Percentiles rank a stretch among this genome's conserved stretches.
Conservation (phyloP, 2,329 filamentous ascomycete species). For the Fusarium sp. region DNA sequence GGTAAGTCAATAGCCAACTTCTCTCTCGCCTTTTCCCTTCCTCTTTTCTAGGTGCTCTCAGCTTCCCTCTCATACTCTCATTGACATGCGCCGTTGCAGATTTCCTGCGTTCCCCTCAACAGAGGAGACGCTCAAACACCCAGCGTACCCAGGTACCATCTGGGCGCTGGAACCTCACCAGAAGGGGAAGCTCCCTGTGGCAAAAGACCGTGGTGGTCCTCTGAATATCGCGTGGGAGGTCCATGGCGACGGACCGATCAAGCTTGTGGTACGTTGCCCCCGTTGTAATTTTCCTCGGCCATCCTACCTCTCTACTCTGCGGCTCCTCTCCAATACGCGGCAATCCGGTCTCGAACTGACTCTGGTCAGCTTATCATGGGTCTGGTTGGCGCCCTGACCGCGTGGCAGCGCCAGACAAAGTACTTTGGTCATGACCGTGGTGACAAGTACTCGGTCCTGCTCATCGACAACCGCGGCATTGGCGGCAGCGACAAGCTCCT, state of each 20-base stretch:
- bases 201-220: slow-evolving; percentile 78
- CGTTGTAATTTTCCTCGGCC: slow-evolving; percentile 11
- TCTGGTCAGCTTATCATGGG: slow-evolving; percentile 80
- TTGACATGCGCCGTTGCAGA: slow-evolving; percentile 24
- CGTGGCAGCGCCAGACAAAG: slow-evolving; percentile 87
- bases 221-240: slow-evolving; percentile 83
- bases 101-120: slow-evolving; percentile 55
- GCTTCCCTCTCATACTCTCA: neutral
- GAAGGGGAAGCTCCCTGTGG: slow-evolving; percentile 72
- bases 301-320: slow-evolving; percentile 3
- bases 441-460: slow-evolving; percentile 76
- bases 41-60: neutral
- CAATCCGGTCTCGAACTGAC: neutral
- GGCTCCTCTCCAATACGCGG: neutral
- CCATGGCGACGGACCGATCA: slow-evolving; percentile 79
- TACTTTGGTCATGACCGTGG: slow-evolving; percentile 81
- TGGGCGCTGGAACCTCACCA: slow-evolving; percentile 77
- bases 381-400: slow-evolving; percentile 73
- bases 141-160: slow-evolving; percentile 73
- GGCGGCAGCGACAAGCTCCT: slow-evolving; percentile 83
- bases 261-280: slow-evolving; percentile 74
- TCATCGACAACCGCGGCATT: slow-evolving; percentile 88
- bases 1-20: slow-evolving; percentile 22
- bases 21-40: neutral
- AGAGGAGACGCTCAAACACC: slow-evolving; percentile 71